Evolutionary conservation across 2,329 filamentous ascomycete species (phyloP).

Genomic region (Aspergillus neoniger): DNA sequence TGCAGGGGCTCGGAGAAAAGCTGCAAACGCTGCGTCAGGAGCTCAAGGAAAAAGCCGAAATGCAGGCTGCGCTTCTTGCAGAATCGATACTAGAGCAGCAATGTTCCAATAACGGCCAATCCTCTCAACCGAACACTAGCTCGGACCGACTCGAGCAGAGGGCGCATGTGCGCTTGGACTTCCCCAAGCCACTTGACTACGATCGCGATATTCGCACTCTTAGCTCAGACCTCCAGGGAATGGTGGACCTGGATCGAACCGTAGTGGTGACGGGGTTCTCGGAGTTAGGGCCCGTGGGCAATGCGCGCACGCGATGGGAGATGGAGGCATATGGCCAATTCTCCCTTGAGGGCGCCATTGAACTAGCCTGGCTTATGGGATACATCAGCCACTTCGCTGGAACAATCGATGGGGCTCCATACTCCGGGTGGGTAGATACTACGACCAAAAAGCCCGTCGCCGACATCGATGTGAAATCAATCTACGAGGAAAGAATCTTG

Average conservation of each 20-base stretch:
- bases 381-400: background rate
- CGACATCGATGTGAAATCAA: background rate
- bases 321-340: slow-evolving; percentile 6
- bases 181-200: background rate
- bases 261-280: slow-evolving; percentile 8
- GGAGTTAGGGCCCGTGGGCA: slow-evolving; percentile 8
- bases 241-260: background rate
- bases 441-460: background rate
- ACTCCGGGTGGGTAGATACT: slow-evolving; percentile 6
- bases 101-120: no score
- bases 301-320: slow-evolving; percentile 8
- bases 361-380: slow-evolving; percentile 11
- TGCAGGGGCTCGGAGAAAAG: background rate
- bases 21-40: background rate
- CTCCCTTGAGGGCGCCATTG: slow-evolving; percentile 1
- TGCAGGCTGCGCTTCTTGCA: background rate
- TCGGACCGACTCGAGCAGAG: background rate
- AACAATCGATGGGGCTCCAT: background rate
- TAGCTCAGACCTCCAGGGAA: background rate
- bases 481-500: slow-evolving; percentile 57
- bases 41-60: background rate
- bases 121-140: no score
- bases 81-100: background rate
- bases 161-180: background rate
- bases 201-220: background rate